Evolutionary conservation across 2,329 filamentous ascomycete species (phyloP), one percentile per base, ranked within the genome.

Genomic region (Pestalotiopsis fici): DNA sequence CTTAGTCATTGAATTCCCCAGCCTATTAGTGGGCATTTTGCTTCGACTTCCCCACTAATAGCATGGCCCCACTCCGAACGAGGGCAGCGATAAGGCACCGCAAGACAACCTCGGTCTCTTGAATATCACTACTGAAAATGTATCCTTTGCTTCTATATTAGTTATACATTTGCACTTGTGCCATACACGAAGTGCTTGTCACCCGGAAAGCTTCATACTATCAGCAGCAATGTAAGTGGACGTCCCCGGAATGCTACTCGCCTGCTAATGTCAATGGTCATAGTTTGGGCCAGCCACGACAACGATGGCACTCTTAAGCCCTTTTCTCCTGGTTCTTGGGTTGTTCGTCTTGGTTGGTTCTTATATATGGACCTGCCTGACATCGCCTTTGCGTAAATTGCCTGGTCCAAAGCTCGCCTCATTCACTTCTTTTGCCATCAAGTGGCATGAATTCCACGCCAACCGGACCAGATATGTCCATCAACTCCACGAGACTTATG

Each of bases 391-490:
- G 47, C 77, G 79, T 65, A 73, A 66, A 23, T 67, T 88, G 7
- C 87, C 87, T 0, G 87, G 87, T 2, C 85, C 87, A 7, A 69
- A 71, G 59, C 65, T 79, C 47, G 83, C 86, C 23, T 80, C 82
- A 35, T 82, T 87, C 72, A 87, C 85, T 0, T 85, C 85, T 0
- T 75, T 84, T 23, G 69, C 82, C 1, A 76, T 89, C 62, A 88
- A 86, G 72, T 87, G 82, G 79, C 81, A 90, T 64, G 88, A 90
- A 74, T 82, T 90, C 62, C 79, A 78, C 39, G 85, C 83, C 37
- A 79, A 79, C 25, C 80, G 87, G 35, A 88, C 87, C 1, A 73
- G 77, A 57, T 88, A 89, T 69, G 81, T 90, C 35, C 87, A 91
- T 69, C 65, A 70, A 0, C 79, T 90, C 18, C 89, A 91, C 73